Evolutionary conservation across 192 early-diverging fungal genomes (phyloP).

Genomic region (Podila minutissima): DNA sequence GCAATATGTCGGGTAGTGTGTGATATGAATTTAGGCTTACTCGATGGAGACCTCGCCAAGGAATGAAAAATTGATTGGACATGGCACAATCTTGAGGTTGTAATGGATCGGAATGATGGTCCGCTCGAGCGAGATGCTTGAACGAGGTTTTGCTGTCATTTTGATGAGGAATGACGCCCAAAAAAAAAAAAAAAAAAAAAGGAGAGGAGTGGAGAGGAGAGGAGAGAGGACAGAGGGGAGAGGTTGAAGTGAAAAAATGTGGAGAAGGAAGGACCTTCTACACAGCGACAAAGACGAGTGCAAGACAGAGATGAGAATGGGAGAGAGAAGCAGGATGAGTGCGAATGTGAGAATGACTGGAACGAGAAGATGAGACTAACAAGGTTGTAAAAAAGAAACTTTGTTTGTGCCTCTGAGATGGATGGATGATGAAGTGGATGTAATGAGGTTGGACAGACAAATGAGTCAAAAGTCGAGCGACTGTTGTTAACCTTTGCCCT

Average conservation of each 20-base stretch:
- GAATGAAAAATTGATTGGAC: constrained; percentile 72
- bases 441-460: background rate
- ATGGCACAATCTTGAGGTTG: constrained; percentile 66
- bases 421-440: too few species aligned
- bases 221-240: background rate
- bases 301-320: background rate
- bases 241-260: background rate
- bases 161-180: background rate
- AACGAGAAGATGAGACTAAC: background rate
- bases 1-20: too few species aligned
- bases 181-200: background rate
- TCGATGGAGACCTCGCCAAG: constrained; percentile 69
- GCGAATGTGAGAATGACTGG: background rate
- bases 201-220: background rate
- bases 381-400: background rate
- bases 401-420: too few species aligned
- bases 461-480: background rate
- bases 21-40: constrained; percentile 16
- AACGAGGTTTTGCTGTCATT: background rate
- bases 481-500: too few species aligned
- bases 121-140: background rate
- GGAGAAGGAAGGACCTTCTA: background rate
- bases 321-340: background rate
- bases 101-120: constrained; percentile 71
- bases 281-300: background rate